Evolutionary conservation across 306 rosid genomes (phyloP), one percentile per base, ranked within the genome.

Genomic region (Rosa persica): DNA sequence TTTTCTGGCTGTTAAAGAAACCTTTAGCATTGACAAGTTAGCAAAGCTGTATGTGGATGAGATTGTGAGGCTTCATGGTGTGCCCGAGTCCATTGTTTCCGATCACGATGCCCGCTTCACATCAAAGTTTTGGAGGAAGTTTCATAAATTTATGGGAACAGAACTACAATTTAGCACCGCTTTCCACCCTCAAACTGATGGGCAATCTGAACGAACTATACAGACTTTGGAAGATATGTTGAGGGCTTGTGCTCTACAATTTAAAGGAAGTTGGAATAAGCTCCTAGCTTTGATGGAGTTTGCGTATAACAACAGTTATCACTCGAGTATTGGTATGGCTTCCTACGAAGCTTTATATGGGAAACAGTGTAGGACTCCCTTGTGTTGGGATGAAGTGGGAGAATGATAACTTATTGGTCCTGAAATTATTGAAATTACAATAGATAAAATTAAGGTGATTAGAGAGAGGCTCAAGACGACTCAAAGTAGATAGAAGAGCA

Each of bases 21-120:
- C 0, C 0, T 9, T 6, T 3, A 9, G 1, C 3, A 0, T 57
- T 0, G 64, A 22, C 0, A 57, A 8, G 0, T 0, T 57, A 0
- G 15, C 64, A 0, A 22, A 22, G 5, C 0, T n/a, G 30, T 57
- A 20, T 57, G 30, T 57, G 30, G 0, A 57, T 3, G 13, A n/a
- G 2, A 9, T 57, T 8, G 13, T 57, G 5, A n/a, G 15, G 3
- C 30, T 57, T 0, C 30, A 57, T 22, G 64, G 64, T 2, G 34
- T 57, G 7, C 61, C 61, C 6, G 27, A 20, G 12, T 55, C 61
- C 0, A 20, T 55, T n/a, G 11, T 8, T 0, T 57, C 34, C 1
- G 12, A 55, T n/a, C 27, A 30, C 0, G 62, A 55, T 1, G 1
- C 62, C 3, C 27, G 13, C 0, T 55, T n/a, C 6, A 8, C 4